A percentile compares a stretch with the other conserved stretches of the same genome.
phyloP scores from a whole-genome alignment of 164 flowering plant genomes.

The Magnolia kwangsiensis region DNA sequence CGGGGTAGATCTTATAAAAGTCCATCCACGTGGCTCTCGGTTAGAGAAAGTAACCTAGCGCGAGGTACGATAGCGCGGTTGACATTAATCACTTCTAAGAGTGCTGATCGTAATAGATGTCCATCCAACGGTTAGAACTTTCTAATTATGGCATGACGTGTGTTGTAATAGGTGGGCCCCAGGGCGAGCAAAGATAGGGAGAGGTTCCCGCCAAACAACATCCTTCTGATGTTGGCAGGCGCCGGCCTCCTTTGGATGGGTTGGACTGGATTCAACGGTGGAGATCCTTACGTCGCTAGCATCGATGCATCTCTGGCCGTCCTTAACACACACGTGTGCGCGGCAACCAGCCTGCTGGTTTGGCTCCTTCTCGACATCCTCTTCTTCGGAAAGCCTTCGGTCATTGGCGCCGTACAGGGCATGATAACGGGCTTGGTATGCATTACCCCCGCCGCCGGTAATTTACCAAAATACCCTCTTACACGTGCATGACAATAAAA shows the following conservation, averaged over 20 bases:
- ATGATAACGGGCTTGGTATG: slow-evolving; percentile 36
- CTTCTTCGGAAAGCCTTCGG: slow-evolving; percentile 34
- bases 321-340: slow-evolving; percentile 27
- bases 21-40: no score
- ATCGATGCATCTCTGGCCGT: slow-evolving; percentile 30
- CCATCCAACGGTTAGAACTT: no score
- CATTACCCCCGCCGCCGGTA: slow-evolving; percentile 37
- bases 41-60: no score
- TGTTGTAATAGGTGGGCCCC: slow-evolving; percentile 24
- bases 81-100: no score
- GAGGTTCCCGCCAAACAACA: slow-evolving; percentile 33
- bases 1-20: no score
- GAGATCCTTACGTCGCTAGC: slow-evolving; percentile 25
- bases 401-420: slow-evolving; percentile 35
- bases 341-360: slow-evolving; percentile 30
- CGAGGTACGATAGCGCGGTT: no score
- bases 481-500: no score
- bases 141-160: no score
- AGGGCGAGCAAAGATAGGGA: slow-evolving; percentile 25
- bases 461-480: no score
- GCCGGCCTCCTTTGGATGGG: slow-evolving; percentile 37
- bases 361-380: slow-evolving; percentile 28
- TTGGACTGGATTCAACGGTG: slow-evolving; percentile 34
- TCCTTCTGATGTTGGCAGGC: slow-evolving; percentile 26
- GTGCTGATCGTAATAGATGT: no score